phyloP scores from a whole-genome alignment of 768 basidiomycete genomes.

The Wakefieldia striispora region DNA sequence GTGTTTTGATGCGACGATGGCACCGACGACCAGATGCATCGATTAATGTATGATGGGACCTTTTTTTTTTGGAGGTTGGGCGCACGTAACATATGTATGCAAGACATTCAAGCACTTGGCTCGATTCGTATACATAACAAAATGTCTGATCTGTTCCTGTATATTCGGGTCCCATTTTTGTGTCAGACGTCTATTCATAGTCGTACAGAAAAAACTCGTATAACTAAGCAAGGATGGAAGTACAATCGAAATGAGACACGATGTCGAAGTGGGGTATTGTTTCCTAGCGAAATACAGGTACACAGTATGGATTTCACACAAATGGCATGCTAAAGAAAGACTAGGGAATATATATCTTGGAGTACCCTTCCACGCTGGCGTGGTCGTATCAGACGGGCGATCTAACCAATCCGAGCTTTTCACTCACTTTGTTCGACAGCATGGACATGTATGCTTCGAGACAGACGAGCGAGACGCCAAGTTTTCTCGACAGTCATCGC shows the following conservation, averaged over 20 bases:
- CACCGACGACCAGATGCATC: no score
- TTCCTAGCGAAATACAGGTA: neutral
- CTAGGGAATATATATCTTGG: conserved; percentile 36
- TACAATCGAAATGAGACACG: conserved; percentile 6
- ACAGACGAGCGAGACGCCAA: conserved; percentile 48
- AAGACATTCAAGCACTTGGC: no score
- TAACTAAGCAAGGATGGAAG: neutral
- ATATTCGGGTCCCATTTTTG: neutral
- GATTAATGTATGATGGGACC: no score
- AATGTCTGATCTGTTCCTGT: neutral
- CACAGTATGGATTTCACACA: conserved; percentile 2
- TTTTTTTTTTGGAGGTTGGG: no score
- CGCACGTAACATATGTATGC: no score
- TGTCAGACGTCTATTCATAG: conserved; percentile 2
- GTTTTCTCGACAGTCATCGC: conserved; percentile 54
- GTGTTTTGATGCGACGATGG: no score
- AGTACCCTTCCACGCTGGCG: conserved; percentile 34
- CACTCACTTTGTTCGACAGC: conserved; percentile 47
- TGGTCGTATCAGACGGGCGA: neutral
- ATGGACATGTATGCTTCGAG: conserved; percentile 51
- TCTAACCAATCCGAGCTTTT: neutral
- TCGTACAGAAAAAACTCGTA: neutral
- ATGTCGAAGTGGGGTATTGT: conserved; percentile 8
- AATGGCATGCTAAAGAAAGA: neutral
- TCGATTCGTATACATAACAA: no score